Conservation (phyloP, 192 early-diverging fungal species). For the Coemansia umbellata region DNA sequence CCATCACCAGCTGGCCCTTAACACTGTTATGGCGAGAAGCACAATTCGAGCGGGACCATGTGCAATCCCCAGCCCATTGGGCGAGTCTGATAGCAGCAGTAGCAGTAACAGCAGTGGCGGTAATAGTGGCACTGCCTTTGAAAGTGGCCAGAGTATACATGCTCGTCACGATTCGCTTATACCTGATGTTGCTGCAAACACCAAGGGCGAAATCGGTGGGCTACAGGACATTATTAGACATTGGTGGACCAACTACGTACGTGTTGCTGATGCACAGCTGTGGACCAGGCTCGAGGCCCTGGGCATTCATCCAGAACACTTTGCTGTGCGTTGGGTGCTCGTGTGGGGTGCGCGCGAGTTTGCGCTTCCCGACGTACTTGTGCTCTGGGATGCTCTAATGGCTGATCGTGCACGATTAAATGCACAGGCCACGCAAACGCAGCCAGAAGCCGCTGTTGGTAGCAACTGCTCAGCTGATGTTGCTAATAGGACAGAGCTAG, state of each 20-base stretch:
- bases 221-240: constrained; percentile 1
- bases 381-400: constrained; percentile 76
- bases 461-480: no score
- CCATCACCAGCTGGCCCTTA: neutral
- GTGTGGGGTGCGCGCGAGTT: constrained; percentile 73
- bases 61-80: no score
- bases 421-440: neutral
- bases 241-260: constrained; percentile 52
- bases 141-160: neutral
- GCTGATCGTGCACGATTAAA: constrained; percentile 55
- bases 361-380: constrained; percentile 70
- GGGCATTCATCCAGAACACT: constrained; percentile 66
- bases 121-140: no score
- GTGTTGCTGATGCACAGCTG: constrained; percentile 56
- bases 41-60: no score
- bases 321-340: constrained; percentile 80
- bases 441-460: no score
- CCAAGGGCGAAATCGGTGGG: constrained; percentile 3
- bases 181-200: neutral
- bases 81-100: no score
- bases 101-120: no score
- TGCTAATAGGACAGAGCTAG: no score
- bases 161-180: neutral
- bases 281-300: constrained; percentile 63
- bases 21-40: no score